Conservation (phyloP, 805 yeast genomes). For the Saccharomycopsis schoenii region DNA sequence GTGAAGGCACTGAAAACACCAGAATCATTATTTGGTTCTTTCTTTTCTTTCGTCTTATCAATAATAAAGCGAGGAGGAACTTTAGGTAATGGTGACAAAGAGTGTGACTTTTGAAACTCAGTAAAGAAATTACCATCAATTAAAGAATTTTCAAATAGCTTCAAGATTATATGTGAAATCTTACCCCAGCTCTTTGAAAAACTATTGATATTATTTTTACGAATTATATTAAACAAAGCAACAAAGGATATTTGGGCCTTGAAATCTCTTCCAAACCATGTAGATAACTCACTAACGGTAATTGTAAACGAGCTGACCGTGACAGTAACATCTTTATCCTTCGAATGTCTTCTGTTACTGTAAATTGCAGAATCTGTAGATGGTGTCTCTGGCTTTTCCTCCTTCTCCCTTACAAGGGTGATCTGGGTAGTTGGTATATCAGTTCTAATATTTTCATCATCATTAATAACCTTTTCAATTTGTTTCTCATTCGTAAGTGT, state of each 20-base stretch:
- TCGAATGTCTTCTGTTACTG: conserved; percentile 8
- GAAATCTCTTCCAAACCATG: conserved; percentile 79
- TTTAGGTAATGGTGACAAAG: conserved; percentile 43
- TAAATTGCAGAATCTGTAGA: conserved; percentile 5
- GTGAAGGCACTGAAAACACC: conserved; percentile 88
- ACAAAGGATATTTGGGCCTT: conserved; percentile 87
- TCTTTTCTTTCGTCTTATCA: conserved; percentile 34
- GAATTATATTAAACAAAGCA: conserved; percentile 69
- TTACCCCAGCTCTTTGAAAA: conserved; percentile 48
- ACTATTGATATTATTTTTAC: conserved; percentile 43
- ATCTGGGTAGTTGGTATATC: conserved; percentile 37
- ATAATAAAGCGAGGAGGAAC: conserved; percentile 57
- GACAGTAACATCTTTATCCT: neutral
- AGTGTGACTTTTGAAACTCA: conserved; percentile 48
- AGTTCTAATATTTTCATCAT: conserved; percentile 29
- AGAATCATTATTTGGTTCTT: conserved; percentile 50
- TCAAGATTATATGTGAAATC: conserved; percentile 48
- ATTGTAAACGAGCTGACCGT: conserved; percentile 26
- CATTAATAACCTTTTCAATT: conserved; percentile 11
- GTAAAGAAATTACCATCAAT: conserved; percentile 55
- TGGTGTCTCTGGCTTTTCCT: neutral
- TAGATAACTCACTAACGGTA: conserved; percentile 72
- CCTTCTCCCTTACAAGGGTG: conserved; percentile 15
- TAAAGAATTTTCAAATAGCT: conserved; percentile 63
- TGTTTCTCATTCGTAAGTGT: conserved; percentile 38